Conservation (phyloP, 2,329 filamentous ascomycete species). For the Zasmidium angulare region DNA sequence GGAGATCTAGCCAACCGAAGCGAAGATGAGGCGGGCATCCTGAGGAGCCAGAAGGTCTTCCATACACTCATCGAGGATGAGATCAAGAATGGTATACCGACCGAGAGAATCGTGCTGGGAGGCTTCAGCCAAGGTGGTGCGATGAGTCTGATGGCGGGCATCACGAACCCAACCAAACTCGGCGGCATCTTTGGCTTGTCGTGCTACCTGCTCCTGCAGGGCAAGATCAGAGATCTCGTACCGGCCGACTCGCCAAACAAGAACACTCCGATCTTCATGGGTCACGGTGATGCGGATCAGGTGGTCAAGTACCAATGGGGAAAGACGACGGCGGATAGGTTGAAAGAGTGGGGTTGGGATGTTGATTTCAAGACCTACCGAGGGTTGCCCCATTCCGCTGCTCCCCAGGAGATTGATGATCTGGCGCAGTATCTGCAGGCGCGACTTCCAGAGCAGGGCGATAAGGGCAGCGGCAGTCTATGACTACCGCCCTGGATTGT, state of each 20-base stretch:
- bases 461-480: conserved; percentile 25
- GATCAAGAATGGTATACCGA: conserved; percentile 75
- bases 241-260: conserved; percentile 48
- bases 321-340: conserved; percentile 61
- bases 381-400: conserved; percentile 73
- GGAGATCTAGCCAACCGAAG: conserved; percentile 47
- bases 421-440: conserved; percentile 65
- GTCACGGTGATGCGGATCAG: conserved; percentile 76
- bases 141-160: conserved; percentile 76
- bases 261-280: conserved; percentile 83
- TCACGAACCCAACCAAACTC: conserved; percentile 72
- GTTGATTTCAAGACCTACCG: conserved; percentile 79
- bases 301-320: conserved; percentile 72
- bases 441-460: conserved; percentile 51
- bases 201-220: conserved; percentile 72
- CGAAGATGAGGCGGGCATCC: conserved; percentile 73
- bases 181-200: conserved; percentile 87
- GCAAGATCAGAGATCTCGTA: conserved; percentile 60
- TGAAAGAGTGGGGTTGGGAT: conserved; percentile 69
- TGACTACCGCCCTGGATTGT: conserved; percentile 26
- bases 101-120: conserved; percentile 80
- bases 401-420: conserved; percentile 76
- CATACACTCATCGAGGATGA: conserved; percentile 77
- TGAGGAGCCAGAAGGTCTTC: conserved; percentile 71
- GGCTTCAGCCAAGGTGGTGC: conserved; percentile 87